Evolutionary conservation across 345 rosid species (phyloP), one percentile per base, ranked within the genome.

Genomic region (Cardamine chenopodiifolia): DNA sequence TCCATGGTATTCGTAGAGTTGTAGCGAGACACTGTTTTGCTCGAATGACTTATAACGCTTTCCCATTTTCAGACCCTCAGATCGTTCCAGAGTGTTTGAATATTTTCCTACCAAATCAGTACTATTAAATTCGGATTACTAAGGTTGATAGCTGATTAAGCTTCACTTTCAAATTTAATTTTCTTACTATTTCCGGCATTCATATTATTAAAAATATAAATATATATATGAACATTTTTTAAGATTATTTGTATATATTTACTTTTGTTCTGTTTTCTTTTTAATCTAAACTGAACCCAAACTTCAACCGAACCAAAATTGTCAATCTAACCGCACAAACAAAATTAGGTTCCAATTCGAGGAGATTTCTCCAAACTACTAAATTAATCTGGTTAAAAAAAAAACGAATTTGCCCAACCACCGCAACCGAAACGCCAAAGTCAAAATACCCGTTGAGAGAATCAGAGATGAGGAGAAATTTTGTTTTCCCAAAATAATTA

Each of bases 1-100:
- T 95, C 99, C 98, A 91, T 94, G 60, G 17, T 18, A 8, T 15
- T 71, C 37, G 67, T 15, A 22, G 31, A 53, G 50, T 52, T 50
- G 23, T 68, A 25, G 22, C 53, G 22, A 47, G 4, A 13, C 23
- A 18, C 42, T 19, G 10, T 22, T 42, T n/a, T 42, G 28, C 22
- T 18, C 45, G 11, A 49, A 18, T 25, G 49, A 26, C 28, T 59
- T 59, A 42, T 28, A 5, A 32, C 3, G 44, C 5, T 11, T 45
- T 45, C n/a, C 12, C 26, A 26, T 44, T 23, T 42, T 14, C 0
- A 10, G 20, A 69, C 4, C 55, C 54, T 56, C 64, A 56, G 31
- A 5, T 0, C 45, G 0, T 3, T 7, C 26, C 25, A 68, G 72
- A 39, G 52, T 22, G 37, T 64, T 15, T 45, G 3, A 14, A n/a